phyloP scores from a whole-genome alignment of 805 yeast genomes.

The Suhomyces sp. region DNA sequence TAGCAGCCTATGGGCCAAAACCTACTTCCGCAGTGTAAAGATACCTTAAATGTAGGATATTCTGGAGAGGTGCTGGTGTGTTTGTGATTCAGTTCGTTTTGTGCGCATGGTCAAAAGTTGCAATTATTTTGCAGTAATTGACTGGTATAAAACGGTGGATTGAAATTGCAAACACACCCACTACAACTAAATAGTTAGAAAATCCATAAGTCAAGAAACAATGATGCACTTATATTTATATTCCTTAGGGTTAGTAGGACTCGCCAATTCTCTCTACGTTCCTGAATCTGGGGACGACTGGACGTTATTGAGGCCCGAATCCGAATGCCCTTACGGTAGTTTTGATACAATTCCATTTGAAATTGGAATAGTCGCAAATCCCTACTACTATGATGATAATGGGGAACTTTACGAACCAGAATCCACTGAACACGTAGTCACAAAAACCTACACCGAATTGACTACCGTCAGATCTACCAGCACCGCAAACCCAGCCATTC shows the following conservation, averaged over 20 bases:
- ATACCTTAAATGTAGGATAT: not conserved
- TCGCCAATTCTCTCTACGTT: constrained; percentile 1
- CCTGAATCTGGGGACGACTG: constrained; percentile 36
- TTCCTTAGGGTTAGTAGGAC: not conserved
- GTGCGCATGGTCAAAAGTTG: not conserved
- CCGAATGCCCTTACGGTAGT: constrained; percentile 14
- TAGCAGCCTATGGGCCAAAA: not conserved
- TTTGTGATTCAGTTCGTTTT: not conserved
- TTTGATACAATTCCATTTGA: constrained; percentile 26
- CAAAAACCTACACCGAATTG: constrained; percentile 7
- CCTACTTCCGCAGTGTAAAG: not conserved
- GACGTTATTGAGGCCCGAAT: constrained; percentile 29
- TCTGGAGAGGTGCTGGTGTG: not conserved
- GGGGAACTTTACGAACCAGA: constrained; percentile 21
- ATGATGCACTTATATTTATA: not conserved
- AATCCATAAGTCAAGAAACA: not conserved
- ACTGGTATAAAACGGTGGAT: not conserved
- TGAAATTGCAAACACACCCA: not conserved
- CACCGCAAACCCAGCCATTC: constrained; percentile 18
- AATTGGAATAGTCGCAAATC: constrained; percentile 36
- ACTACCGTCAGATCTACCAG: constrained; percentile 22
- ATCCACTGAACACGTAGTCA: not conserved
- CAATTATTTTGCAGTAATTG: not conserved
- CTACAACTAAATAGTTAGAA: no score
- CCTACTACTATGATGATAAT: constrained; percentile 17